phyloP scores from a whole-genome alignment of 345 rosid species.

The Arabidopsis arenosa region DNA sequence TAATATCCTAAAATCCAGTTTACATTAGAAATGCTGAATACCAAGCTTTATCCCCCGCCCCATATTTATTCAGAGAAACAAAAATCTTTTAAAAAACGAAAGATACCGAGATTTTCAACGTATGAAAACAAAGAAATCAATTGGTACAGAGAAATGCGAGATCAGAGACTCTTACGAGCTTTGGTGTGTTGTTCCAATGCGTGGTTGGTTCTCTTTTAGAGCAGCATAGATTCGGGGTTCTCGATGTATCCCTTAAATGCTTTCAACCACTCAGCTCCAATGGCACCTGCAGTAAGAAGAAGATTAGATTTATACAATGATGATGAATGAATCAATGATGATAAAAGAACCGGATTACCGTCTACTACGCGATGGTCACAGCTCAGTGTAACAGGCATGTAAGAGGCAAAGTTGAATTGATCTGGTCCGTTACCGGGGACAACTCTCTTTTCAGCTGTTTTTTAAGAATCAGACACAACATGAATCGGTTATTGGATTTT shows the following conservation, averaged over 20 bases:
- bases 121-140: slow-evolving; percentile 28
- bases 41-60: not conserved
- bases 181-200: slow-evolving; percentile 13
- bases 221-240: slow-evolving; percentile 95
- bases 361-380: slow-evolving; percentile 99
- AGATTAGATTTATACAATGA: not conserved
- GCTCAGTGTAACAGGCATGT: slow-evolving; percentile 88
- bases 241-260: slow-evolving; percentile 93
- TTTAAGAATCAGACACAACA: not conserved
- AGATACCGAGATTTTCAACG: slow-evolving; percentile 15
- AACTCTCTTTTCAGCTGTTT: slow-evolving; percentile 90
- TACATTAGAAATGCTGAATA: slow-evolving; percentile 17
- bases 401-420: slow-evolving; percentile 70
- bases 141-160: slow-evolving; percentile 32
- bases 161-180: slow-evolving; percentile 32
- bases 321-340: slow-evolving; percentile 14
- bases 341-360: slow-evolving; percentile 47
- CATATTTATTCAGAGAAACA: slow-evolving; percentile 25
- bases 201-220: slow-evolving; percentile 44
- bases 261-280: slow-evolving; percentile 98
- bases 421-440: slow-evolving; percentile 73
- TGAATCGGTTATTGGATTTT: slow-evolving; percentile 6
- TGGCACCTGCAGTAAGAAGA: slow-evolving; percentile 61
- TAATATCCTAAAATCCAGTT: slow-evolving; percentile 8
- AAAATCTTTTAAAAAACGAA: not conserved